Evolutionary conservation across 352 stramenopile species (phyloP).

Genomic region (Pythium grandisporangium): DNA sequence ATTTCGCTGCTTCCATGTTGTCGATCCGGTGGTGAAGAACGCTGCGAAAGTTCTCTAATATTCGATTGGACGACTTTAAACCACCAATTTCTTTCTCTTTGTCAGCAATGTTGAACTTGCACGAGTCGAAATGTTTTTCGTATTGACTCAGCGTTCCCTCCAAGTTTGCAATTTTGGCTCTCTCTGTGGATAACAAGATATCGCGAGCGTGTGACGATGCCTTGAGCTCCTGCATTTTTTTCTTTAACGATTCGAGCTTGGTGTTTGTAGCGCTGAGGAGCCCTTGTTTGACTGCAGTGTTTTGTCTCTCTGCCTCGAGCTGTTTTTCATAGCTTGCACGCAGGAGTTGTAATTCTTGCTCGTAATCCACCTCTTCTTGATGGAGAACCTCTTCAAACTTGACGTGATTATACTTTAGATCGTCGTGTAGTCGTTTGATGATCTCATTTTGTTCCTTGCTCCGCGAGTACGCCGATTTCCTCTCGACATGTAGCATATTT

Average conservation of each 20-base stretch:
- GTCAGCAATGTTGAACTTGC: slow-evolving; percentile 48
- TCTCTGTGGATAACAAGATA: slow-evolving; percentile 61
- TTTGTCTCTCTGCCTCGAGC: slow-evolving; percentile 62
- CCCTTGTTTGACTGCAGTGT: slow-evolving; percentile 71
- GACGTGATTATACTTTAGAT: slow-evolving; percentile 79
- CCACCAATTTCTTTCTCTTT: slow-evolving; percentile 61
- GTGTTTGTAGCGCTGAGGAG: slow-evolving; percentile 71
- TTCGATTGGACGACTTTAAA: slow-evolving; percentile 63
- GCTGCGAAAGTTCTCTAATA: slow-evolving; percentile 78
- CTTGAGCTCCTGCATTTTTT: slow-evolving; percentile 83
- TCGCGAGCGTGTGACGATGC: slow-evolving; percentile 53
- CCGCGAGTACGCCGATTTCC: slow-evolving; percentile 47
- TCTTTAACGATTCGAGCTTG: slow-evolving; percentile 74
- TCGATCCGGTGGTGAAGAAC: slow-evolving; percentile 73
- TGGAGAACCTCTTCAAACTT: slow-evolving; percentile 81
- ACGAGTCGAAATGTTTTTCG: slow-evolving; percentile 68
- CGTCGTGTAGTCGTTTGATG: slow-evolving; percentile 79
- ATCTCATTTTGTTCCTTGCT: slow-evolving; percentile 77
- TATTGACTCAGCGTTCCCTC: slow-evolving; percentile 59
- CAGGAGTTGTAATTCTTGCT: slow-evolving; percentile 57
- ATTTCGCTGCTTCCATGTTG: slow-evolving; percentile 58
- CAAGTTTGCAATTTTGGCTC: slow-evolving; percentile 53
- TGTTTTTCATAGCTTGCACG: slow-evolving; percentile 50
- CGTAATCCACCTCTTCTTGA: slow-evolving; percentile 76
- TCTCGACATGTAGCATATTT: slow-evolving; percentile 47